Conservation (phyloP, 2,329 filamentous ascomycete species). For the Teratosphaeriaceae sp. region DNA sequence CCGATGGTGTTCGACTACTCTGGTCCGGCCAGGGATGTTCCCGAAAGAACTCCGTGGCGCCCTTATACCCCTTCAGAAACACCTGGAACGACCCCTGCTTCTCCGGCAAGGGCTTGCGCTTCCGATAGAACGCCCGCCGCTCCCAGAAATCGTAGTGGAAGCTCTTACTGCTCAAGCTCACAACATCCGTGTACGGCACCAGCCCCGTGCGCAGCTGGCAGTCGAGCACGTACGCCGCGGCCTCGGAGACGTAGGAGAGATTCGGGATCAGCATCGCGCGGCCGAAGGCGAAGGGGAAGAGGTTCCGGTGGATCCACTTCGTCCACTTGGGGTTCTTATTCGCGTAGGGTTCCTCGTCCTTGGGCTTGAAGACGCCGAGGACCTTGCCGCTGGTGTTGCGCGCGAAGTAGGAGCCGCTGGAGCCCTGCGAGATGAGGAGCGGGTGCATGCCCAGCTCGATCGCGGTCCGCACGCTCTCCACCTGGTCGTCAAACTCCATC, state of each 20-base stretch:
- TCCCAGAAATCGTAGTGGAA: constrained; percentile 99
- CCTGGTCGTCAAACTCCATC: constrained; percentile 76
- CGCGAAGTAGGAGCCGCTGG: constrained; percentile 97
- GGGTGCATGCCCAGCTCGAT: constrained; percentile 90
- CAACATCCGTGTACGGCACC: constrained; percentile 94
- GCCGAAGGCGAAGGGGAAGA: constrained; percentile 97
- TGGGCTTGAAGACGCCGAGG: constrained; percentile 96
- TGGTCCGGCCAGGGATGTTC: constrained; percentile 98
- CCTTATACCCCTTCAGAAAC: constrained; percentile 93
- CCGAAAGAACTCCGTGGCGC: constrained; percentile 89
- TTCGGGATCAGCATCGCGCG: constrained; percentile 95
- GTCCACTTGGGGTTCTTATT: constrained; percentile 98
- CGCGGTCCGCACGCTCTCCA: constrained; percentile 82
- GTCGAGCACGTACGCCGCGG: constrained; percentile 92
- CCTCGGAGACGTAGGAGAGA: constrained; percentile 94
- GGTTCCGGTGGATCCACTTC: constrained; percentile 97
- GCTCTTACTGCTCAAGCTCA: constrained; percentile 88
- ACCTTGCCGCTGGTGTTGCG: constrained; percentile 87
- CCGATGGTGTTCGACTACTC: constrained; percentile 55
- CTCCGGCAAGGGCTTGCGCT: constrained; percentile 76
- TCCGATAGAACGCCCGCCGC: constrained; percentile 77
- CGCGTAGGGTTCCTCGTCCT: constrained; percentile 97
- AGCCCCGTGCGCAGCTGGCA: constrained; percentile 81
- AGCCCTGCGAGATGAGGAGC: constrained; percentile 93
- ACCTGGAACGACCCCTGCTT: constrained; percentile 97